Evolutionary conservation across 2,329 filamentous ascomycete genomes (phyloP).

Genomic region (Amauroascus verrucosus): DNA sequence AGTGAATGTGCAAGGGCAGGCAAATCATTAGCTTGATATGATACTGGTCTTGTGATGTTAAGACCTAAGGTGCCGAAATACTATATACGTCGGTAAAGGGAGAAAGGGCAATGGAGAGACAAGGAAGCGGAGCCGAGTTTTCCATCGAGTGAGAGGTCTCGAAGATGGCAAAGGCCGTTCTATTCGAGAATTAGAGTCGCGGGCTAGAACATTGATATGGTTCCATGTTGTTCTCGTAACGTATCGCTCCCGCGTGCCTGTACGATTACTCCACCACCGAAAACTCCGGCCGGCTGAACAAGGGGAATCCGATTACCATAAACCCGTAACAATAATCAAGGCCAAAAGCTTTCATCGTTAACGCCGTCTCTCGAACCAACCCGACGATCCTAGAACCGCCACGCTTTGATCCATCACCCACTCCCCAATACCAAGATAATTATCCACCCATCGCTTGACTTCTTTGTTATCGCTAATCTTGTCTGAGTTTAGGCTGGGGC

Average conservation of each 20-base stretch:
- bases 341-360: not conserved
- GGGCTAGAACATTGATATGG: not conserved
- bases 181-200: not conserved
- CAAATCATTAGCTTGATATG: not conserved
- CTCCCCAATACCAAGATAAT: constrained; percentile 88
- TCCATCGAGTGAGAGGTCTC: not conserved
- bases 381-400: constrained; percentile 74
- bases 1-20: not conserved
- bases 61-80: not conserved
- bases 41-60: not conserved
- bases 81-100: not conserved
- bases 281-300: not conserved
- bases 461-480: constrained; percentile 74
- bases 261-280: not conserved
- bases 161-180: not conserved
- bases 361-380: constrained; percentile 72
- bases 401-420: constrained; percentile 98
- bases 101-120: not conserved
- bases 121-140: not conserved
- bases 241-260: not conserved
- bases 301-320: not conserved
- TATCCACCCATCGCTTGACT: constrained; percentile 78
- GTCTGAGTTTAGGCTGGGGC: constrained; percentile 74
- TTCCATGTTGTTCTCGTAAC: not conserved
- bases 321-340: constrained; percentile 1